phyloP scores from a whole-genome alignment of 2,329 filamentous ascomycete genomes.

The Trichoderma sp. region DNA sequence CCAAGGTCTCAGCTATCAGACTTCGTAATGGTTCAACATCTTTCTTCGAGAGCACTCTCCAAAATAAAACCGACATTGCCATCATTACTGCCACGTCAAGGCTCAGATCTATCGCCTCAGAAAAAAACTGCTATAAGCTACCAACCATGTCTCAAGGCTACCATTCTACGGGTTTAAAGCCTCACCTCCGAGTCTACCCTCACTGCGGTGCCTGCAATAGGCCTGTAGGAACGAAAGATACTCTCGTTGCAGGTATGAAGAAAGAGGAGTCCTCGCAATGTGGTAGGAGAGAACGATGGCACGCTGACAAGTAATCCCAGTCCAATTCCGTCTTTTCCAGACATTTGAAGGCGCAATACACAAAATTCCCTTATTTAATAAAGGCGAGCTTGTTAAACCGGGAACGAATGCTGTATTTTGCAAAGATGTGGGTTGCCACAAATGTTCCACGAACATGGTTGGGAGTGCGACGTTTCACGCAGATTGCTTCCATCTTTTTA shows the following conservation, averaged over 20 bases:
- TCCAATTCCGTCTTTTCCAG: not conserved
- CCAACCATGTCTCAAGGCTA: not conserved
- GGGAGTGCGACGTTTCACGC: not conserved
- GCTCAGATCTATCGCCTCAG: not conserved
- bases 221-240: not conserved
- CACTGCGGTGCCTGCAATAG: not conserved
- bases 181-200: not conserved
- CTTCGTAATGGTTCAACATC: not conserved
- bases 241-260: not conserved
- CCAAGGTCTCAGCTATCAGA: rapidly evolving
- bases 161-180: not conserved
- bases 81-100: not conserved
- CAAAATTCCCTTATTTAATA: not conserved
- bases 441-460: not conserved
- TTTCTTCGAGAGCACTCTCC: not conserved
- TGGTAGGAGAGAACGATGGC: not conserved
- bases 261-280: not conserved
- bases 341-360: not conserved
- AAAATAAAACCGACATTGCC: not conserved
- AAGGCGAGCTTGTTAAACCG: not conserved
- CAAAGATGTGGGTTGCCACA: not conserved
- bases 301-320: not conserved
- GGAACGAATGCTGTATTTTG: not conserved
- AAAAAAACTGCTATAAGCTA: not conserved
- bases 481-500: not conserved